Base-by-base conservation (phyloP, 805 yeast genomes). In the Candida stauntonica region DNA sequence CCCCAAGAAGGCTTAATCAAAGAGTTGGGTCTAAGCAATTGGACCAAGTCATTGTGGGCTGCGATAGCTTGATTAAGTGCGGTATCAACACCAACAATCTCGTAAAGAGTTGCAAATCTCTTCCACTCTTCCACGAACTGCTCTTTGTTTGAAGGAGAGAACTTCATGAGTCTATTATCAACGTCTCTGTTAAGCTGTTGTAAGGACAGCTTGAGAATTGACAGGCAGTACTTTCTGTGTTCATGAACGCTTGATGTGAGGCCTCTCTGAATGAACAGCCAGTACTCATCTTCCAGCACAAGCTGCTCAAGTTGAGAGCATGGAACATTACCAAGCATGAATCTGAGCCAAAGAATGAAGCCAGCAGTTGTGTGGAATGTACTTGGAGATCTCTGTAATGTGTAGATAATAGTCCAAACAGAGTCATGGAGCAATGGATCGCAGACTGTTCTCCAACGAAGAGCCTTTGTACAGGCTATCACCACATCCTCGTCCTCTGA, bases 51-150 rank as follows among this genome's bases (percentile, higher is more conserved):
- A 7, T 62, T 62, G 1, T 72, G 60, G 0, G 93, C 91, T 11
- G 86, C 95, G 48, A 80, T 79, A 1, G 89, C 78, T 59, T 89
- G 96, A 50, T 89, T 88, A 50, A 86, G 62, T 0, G 96, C 84
- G 0, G 96, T 78, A 56, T 88, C 96, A 28, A 88, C 71, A 1
- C 87, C 93, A 19, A 86, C 62, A 33, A 88, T 83, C 53, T 88
- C 96, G 51, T 76, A 82, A 12, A 88, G 61, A 0, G 95, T 85
- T 19, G 77, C 67, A 51, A 69, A 88, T 42, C 85, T 70, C 30
- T 75, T 69, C 96, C 96, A 88, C 17, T 77, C 72, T 5, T 61
- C 63, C 15, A 73, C 51, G 29, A 67, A 64, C 15, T 39, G 39
- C 0, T 57, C 61, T 2, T 31, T 29, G 3, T 39, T n/a, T 3